These are phyloP conservation scores for Solanum bukasovii DNA, from an alignment of 257 asterid genomes.

Conservation along the genomic window DNA sequence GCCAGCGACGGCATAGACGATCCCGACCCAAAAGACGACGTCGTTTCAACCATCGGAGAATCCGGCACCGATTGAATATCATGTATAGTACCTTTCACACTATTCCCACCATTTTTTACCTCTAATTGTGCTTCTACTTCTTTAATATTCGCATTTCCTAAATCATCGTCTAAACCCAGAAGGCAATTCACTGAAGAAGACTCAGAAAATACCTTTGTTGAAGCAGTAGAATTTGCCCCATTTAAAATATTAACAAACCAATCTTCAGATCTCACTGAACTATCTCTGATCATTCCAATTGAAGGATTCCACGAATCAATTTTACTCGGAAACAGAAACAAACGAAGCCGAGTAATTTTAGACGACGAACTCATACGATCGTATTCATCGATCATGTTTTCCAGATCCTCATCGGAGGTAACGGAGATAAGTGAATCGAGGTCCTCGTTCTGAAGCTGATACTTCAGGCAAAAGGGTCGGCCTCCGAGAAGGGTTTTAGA, in stretches of 20 bases:
- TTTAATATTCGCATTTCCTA: conserved; percentile 12
- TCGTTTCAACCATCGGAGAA: conserved; percentile 70
- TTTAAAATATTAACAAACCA: conserved; percentile 83
- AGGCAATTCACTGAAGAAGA: conserved; percentile 70
- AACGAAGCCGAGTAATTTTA: conserved; percentile 51
- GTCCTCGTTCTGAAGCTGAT: conserved; percentile 84
- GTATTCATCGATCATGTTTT: conserved; percentile 85
- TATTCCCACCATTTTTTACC: conserved; percentile 21
- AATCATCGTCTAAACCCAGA: conserved; percentile 49
- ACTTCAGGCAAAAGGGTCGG: conserved; percentile 50
- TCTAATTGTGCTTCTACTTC: conserved; percentile 23
- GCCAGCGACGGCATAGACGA: conserved; percentile 63
- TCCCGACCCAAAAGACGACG: conserved; percentile 83
- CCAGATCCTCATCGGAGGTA: conserved; percentile 76
- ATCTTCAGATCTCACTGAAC: conserved; percentile 60
- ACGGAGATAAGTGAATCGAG: conserved; percentile 81
- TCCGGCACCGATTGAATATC: conserved; percentile 78
- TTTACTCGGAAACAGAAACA: conserved; percentile 25
- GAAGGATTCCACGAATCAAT: conserved; percentile 7
- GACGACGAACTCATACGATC: conserved; percentile 41
- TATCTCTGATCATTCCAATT: conserved; percentile 14
- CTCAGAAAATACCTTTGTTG: conserved; percentile 44
- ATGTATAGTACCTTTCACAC: conserved; percentile 19
- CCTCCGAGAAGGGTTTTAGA: conserved; percentile 59
- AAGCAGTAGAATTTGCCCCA: conserved; percentile 28